Evolutionary conservation across 371 early-diverging fungal species (phyloP).

Genomic region (Apophysomyces sp.): DNA sequence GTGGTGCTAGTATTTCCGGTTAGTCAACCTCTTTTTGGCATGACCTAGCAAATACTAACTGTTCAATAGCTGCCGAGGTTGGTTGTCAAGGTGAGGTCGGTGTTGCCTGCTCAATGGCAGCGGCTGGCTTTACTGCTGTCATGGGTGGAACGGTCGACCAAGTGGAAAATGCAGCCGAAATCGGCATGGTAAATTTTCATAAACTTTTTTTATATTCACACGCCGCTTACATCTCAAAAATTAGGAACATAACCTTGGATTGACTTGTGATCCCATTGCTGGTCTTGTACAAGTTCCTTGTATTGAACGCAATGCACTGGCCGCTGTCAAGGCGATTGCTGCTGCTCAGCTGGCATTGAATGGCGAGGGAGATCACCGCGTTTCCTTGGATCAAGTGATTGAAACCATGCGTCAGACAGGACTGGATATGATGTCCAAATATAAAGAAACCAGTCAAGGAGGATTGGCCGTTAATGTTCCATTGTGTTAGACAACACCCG

Average conservation of each 20-base stretch:
- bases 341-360: constrained; percentile 94
- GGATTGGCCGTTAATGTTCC: constrained; percentile 91
- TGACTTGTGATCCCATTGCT: constrained; percentile 93
- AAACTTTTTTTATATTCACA: background rate
- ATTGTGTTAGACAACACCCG: constrained; percentile 57
- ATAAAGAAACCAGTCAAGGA: constrained; percentile 94
- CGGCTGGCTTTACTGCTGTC: constrained; percentile 92
- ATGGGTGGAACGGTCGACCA: constrained; percentile 92
- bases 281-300: constrained; percentile 96
- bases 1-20: constrained; percentile 86
- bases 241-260: constrained; percentile 86
- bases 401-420: constrained; percentile 96
- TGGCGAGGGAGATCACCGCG: constrained; percentile 87
- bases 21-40: background rate
- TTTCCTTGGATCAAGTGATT: constrained; percentile 93
- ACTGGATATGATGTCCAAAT: constrained; percentile 91
- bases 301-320: constrained; percentile 95
- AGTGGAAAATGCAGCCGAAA: constrained; percentile 95
- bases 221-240: background rate
- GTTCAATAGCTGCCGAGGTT: constrained; percentile 80
- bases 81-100: constrained; percentile 92
- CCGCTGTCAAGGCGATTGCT: constrained; percentile 94
- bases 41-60: background rate
- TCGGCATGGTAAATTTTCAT: constrained; percentile 86
- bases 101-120: constrained; percentile 97